Conservation (phyloP, 2,329 filamentous ascomycete species). For the Cladosporium sp. region DNA sequence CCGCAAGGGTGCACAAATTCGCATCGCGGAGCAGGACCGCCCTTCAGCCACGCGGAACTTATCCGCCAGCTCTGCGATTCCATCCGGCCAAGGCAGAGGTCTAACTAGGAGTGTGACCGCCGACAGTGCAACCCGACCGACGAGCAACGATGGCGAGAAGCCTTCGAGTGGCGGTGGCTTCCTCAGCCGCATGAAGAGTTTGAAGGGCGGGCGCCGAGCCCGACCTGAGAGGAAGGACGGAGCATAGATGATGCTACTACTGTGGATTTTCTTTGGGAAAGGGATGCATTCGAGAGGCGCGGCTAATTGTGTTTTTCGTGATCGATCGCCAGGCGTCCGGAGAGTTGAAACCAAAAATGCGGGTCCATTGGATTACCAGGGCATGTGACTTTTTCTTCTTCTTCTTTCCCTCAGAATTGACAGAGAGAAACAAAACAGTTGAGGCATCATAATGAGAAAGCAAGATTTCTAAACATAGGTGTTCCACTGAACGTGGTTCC, state of each 20-base stretch:
- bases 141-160: slow-evolving; percentile 18
- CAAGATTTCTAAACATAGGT: background rate
- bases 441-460: background rate
- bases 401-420: background rate
- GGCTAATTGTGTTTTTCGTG: background rate
- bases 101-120: slow-evolving; percentile 66
- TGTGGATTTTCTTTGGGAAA: background rate
- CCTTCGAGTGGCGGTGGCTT: slow-evolving; percentile 57
- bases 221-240: slow-evolving; percentile 33
- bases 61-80: slow-evolving; percentile 8
- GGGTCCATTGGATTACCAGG: slow-evolving; percentile 1
- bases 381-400: background rate
- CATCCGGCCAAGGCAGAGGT: slow-evolving; percentile 32
- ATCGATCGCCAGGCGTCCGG: background rate
- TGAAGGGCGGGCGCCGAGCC: slow-evolving; percentile 67
- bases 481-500: background rate
- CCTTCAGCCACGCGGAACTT: slow-evolving; percentile 8
- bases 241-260: background rate
- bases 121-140: slow-evolving; percentile 18
- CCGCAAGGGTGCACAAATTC: slow-evolving; percentile 62
- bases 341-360: background rate
- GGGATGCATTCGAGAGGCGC: background rate
- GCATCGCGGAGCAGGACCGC: slow-evolving; percentile 49
- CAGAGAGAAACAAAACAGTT: background rate
- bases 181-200: slow-evolving; percentile 75